Evolutionary conservation across 106 monocot species (phyloP).

Genomic region (Allium fistulosum): DNA sequence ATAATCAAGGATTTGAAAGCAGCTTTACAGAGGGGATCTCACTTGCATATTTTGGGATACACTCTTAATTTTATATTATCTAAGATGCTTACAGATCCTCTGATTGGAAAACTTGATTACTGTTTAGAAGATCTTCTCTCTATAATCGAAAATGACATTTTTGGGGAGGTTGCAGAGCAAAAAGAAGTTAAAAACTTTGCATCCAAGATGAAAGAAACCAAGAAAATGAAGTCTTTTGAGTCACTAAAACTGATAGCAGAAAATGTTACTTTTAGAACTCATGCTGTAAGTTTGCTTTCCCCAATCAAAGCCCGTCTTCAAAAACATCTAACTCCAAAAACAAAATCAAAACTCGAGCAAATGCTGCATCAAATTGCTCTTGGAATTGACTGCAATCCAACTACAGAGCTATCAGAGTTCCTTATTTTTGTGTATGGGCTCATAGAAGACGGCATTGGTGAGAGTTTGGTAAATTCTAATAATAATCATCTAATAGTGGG

Average conservation of each 20-base stretch:
- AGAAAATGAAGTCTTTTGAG: slow-evolving; percentile 78
- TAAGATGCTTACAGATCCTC: slow-evolving; percentile 19
- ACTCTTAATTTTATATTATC: slow-evolving; percentile 74
- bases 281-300: slow-evolving; percentile 56
- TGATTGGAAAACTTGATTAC: slow-evolving; percentile 60
- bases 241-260: slow-evolving; percentile 66
- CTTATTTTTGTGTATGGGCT: slow-evolving; percentile 87
- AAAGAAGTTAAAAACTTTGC: slow-evolving; percentile 95
- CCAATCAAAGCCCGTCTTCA: slow-evolving; percentile 41
- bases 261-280: slow-evolving; percentile 73
- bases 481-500: slow-evolving; percentile 55
- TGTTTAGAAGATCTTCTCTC: slow-evolving; percentile 84
- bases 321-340: slow-evolving; percentile 49
- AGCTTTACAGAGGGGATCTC: slow-evolving; percentile 81
- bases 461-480: slow-evolving; percentile 5
- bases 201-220: slow-evolving; percentile 96
- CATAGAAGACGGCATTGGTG: slow-evolving; percentile 47
- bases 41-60: slow-evolving; percentile 89
- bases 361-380: slow-evolving; percentile 62
- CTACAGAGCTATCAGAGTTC: slow-evolving; percentile 39
- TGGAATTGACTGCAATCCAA: slow-evolving; percentile 78
- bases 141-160: slow-evolving; percentile 68
- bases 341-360: slow-evolving; percentile 58
- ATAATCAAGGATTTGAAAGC: slow-evolving; percentile 61
- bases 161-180: slow-evolving; percentile 84